Conservation (phyloP, 1,139 yeast genomes). For the Candida albicans region DNA sequence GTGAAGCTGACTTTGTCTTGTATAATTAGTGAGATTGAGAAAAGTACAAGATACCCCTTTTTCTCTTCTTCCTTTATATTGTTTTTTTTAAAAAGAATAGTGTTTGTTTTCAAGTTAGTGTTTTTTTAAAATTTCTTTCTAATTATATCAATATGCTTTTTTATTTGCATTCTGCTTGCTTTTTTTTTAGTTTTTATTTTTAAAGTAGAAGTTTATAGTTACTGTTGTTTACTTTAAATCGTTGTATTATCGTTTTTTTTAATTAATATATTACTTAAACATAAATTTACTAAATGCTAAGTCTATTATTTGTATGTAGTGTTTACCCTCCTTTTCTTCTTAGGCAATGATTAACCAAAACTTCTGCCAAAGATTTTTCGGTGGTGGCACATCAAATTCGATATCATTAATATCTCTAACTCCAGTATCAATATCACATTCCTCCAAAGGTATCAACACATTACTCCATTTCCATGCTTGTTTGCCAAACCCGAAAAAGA, state of each 20-base stretch:
- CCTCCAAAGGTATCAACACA: conserved; percentile 44
- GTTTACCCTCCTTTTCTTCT: not conserved
- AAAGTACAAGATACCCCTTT: not conserved
- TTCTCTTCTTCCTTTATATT: not conserved
- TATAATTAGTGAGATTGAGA: conserved; percentile 24
- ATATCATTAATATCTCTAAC: conserved; percentile 56
- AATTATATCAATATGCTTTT: not conserved
- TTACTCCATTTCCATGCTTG: conserved; percentile 31
- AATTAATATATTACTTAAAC: too few relatives aligned
- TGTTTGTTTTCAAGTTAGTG: not conserved
- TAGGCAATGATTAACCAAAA: not conserved
- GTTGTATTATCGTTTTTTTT: too few relatives aligned
- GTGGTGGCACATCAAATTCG: conserved; percentile 48
- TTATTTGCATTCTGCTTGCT: too few relatives aligned
- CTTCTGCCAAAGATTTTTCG: conserved; percentile 21
- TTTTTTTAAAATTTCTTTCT: not conserved
- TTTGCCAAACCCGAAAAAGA: conserved; percentile 35
- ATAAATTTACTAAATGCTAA: too few relatives aligned
- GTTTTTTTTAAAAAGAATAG: not conserved
- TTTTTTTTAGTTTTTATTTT: too few relatives aligned
- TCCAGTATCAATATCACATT: conserved; percentile 62
- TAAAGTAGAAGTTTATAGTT: too few relatives aligned
- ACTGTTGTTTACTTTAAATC: too few relatives aligned
- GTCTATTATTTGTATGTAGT: not conserved
- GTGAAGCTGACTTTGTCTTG: conserved; percentile 66